Evolutionary conservation across 192 early-diverging fungal genomes (phyloP).

Genomic region (Linnemannia zychae): DNA sequence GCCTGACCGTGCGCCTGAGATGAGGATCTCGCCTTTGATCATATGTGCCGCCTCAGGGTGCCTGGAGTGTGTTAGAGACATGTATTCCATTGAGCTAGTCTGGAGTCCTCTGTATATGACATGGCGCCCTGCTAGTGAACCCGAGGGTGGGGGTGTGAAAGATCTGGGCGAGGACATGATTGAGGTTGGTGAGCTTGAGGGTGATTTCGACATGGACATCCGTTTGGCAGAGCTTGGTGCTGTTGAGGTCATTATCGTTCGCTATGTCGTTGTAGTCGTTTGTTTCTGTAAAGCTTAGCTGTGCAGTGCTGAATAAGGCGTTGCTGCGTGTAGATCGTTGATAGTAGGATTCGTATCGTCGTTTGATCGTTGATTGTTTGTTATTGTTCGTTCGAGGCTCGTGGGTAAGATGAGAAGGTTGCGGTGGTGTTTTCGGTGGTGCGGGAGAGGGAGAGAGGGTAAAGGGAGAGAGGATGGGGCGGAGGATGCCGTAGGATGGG

Average conservation of each 20-base stretch:
- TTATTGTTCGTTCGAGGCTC: neutral
- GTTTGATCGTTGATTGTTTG: neutral
- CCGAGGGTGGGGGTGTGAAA: constrained; percentile 40
- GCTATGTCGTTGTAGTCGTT: neutral
- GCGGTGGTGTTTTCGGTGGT: neutral
- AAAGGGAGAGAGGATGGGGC: neutral
- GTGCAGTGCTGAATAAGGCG: neutral
- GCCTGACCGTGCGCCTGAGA: constrained; percentile 44
- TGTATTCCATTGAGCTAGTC: constrained; percentile 55
- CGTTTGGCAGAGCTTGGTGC: constrained; percentile 4
- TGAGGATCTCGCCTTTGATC: constrained; percentile 50
- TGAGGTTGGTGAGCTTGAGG: constrained; percentile 16
- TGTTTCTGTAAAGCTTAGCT: neutral
- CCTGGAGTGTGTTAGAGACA: constrained; percentile 46
- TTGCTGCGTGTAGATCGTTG: neutral
- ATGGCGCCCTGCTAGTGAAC: constrained; percentile 43
- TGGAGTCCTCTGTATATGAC: constrained; percentile 43
- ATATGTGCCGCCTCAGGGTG: constrained; percentile 48
- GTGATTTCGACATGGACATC: constrained; percentile 22
- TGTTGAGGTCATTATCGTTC: constrained; percentile 42
- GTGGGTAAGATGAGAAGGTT: neutral
- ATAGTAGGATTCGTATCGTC: neutral
- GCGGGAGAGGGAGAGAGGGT: neutral
- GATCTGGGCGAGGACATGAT: constrained; percentile 31
- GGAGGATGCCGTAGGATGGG: constrained; percentile 4